Evolutionary conservation across 2,329 filamentous ascomycete species (phyloP), one percentile per base, ranked within the genome.

Genomic region (Zalaria sp.): DNA sequence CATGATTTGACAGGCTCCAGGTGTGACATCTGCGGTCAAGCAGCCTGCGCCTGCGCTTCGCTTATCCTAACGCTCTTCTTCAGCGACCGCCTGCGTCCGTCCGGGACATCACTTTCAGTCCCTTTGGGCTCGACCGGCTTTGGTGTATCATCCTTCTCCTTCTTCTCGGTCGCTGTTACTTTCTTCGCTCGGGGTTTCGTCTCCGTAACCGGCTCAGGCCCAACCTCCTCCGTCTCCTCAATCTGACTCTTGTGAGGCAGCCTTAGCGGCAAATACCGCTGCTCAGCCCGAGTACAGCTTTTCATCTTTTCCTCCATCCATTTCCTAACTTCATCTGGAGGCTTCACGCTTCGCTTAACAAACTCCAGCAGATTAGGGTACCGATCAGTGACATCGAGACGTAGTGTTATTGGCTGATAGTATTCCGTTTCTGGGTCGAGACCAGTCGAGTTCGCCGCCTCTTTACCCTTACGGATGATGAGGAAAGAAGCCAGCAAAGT

Each of bases 401-500:
- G 59, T 42, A 61, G 49, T 1, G 76, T 80, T 72, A 88, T 71
- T 2, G 83, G 83, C 50, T 88, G 81, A 55, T 86, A 89, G 60
- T 83, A 85, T 52, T 86, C 73, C 74, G 43, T 72, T 69, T 58
- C 50, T 47, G 61, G 53, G 47, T 64, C 49, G 41, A 64, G 39
- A 39, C 52, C 43, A 42, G 53, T 11, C 2, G 54, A 43, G 34
- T 57, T 52, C 2, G 47, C 51, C 2, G 75, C 73, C n/a, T 66
- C 68, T 50, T 77, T 79, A 27, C 79, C 82, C 57, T 80, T 81
- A 38, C 81, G 77, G 4, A 84, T 81, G 45, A 88, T 77, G 7
- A 91, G 65, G 54, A 89, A 91, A 1, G 82, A 88, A 3, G 79
- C 79, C 35, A 86, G 71, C 2, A 83, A 72, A n/a, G 69, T 67